A percentile compares a stretch with the other conserved stretches of the same genome.
Evolutionary conservation across 1,284 basidiomycete species (phyloP).

Genomic region (Apiotrichum siamense): DNA sequence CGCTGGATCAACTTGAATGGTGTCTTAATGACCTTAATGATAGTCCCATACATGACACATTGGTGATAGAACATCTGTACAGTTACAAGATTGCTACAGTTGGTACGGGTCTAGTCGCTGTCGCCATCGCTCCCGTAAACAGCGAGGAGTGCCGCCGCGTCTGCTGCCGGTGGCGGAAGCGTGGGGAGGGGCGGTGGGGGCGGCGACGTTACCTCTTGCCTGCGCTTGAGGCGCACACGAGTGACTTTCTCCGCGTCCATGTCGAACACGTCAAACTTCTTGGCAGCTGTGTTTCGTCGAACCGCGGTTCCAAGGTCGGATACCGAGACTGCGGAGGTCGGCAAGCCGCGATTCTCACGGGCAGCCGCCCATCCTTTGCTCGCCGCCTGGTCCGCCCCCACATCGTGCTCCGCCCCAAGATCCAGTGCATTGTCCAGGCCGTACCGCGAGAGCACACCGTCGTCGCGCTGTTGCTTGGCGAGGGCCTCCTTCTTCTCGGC

Average conservation of each 20-base stretch:
- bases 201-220: neutral
- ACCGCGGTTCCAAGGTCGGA: slow-evolving; percentile 4
- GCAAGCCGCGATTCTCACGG: slow-evolving; percentile 4
- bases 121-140: slow-evolving; percentile 4
- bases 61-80: no score
- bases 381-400: slow-evolving; percentile 21
- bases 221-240: slow-evolving; percentile 1
- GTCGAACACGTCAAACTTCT: slow-evolving; percentile 6
- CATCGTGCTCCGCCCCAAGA: slow-evolving; percentile 32
- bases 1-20: no score
- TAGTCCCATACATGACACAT: no score
- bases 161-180: neutral
- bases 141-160: neutral
- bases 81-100: neutral
- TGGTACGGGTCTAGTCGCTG: neutral
- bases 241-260: neutral
- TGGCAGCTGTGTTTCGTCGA: slow-evolving; percentile 6
- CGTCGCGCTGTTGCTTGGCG: slow-evolving; percentile 52
- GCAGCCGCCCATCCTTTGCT: slow-evolving; percentile 28
- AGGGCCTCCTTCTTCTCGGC: slow-evolving; percentile 73
- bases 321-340: neutral
- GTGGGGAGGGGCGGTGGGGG: neutral
- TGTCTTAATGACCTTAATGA: no score
- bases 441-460: slow-evolving; percentile 60
- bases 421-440: slow-evolving; percentile 57